Evolutionary conservation across 129 eudicot genomes (phyloP).

Genomic region (Scalesia atractyloides): DNA sequence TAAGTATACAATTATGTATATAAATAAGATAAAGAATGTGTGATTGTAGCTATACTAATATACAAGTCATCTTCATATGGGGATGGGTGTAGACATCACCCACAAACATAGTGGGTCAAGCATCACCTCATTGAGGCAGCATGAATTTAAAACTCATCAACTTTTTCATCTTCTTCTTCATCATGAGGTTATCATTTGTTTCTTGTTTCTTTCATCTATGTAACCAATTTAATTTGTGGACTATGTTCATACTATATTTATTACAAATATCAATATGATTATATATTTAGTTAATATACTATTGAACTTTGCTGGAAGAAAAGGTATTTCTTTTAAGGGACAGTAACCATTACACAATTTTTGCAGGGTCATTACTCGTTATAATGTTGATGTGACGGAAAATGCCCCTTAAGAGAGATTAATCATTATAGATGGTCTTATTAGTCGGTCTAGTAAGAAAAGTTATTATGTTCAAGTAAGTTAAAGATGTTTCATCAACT

Average conservation of each 20-base stretch:
- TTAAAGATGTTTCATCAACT: too few species aligned
- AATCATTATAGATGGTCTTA: too few species aligned
- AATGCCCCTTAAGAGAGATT: too few species aligned
- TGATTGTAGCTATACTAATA: constrained; percentile 30
- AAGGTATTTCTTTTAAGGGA: background rate
- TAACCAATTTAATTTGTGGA: background rate
- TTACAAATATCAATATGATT: background rate
- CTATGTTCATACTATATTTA: background rate
- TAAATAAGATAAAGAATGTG: background rate
- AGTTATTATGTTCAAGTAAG: too few species aligned
- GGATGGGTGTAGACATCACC: constrained; percentile 45
- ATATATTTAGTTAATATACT: background rate
- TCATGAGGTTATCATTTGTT: constrained; percentile 41
- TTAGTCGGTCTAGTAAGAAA: background rate
- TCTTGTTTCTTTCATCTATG: background rate
- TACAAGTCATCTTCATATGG: constrained; percentile 36
- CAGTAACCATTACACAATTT: too few species aligned
- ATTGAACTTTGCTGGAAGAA: background rate
- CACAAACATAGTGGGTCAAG: constrained; percentile 71
- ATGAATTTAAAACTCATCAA: constrained; percentile 35
- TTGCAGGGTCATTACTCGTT: too few species aligned
- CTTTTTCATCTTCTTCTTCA: constrained; percentile 35
- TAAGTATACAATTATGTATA: background rate
- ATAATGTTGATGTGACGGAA: too few species aligned
- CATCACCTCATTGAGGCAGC: constrained; percentile 52